Base-by-base conservation (phyloP, 2,329 filamentous ascomycete species). In the Rhytidhysteron rufulum region DNA sequence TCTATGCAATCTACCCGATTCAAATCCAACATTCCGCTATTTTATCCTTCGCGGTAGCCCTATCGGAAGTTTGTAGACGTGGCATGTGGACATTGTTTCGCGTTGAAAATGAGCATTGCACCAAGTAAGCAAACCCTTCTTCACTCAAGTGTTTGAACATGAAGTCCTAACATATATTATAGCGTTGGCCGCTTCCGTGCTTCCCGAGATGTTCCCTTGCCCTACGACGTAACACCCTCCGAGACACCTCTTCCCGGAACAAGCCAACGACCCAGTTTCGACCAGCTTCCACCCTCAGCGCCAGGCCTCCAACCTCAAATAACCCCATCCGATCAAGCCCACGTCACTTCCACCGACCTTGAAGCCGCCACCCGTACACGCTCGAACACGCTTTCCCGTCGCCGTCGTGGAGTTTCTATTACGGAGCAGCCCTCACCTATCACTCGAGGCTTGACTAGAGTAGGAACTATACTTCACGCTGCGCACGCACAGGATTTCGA, bases 81-180 rank as follows among this genome's bases (percentile, higher is more conserved):
- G 90, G 88, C 45, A 80, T 96, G 59, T 98, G 93, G 93, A 83
- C 85, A 0, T 73, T 97, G 4, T 86, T 98, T 62, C 87, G 93
- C 30, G 90, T 98, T 19, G 93, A 98, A 66, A 98, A 98, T 63
- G 93, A 98, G 57, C 93, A 98, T 67, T 95, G 89, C 67, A 83
- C 85, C 40, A 95, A 96, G 47, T 57, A 46, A 36, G 37, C 24
- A n/a, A n/a, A n/a, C 35, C 16, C n/a, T 34, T 17, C 36, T 18
- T 15, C 24, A 21, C 22, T 18, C 15, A n/a, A n/a, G n/a, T n/a
- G n/a, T n/a, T n/a, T n/a, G n/a, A n/a, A n/a, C n/a, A n/a, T 45
- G 27, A 56, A 31, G 15, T 8, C 10, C 15, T 18, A 34, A 41
- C 24, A 5, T 7, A 35, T 22, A 7, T 18, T 34, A 30, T 34